Percentiles rank a stretch among this genome's conserved stretches.
These are phyloP conservation scores for Arabidopsis arenosa DNA, from an alignment of 345 rosid genomes.

Conservation along the genomic window DNA sequence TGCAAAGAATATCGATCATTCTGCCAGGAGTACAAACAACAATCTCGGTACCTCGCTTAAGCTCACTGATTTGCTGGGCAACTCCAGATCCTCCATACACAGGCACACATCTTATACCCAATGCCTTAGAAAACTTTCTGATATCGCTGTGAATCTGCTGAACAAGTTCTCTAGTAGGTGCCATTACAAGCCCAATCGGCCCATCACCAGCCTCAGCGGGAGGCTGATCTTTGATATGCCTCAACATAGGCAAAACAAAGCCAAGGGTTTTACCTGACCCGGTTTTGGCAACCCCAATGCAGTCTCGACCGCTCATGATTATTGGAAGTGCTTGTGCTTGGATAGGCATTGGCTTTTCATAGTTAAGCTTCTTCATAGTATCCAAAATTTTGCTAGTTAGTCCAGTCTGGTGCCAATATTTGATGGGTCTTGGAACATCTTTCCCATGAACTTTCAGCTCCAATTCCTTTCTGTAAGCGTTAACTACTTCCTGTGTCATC, in stretches of 20 bases:
- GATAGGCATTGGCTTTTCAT: conserved; percentile 87
- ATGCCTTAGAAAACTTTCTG: conserved; percentile 64
- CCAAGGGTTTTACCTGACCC: conserved; percentile 95
- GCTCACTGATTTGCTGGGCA: conserved; percentile 88
- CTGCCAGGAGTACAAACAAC: conserved; percentile 93
- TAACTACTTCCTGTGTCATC: conserved; percentile 76
- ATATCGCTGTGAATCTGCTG: conserved; percentile 89
- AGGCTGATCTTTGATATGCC: conserved; percentile 93
- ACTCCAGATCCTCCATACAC: conserved; percentile 94
- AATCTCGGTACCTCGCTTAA: conserved; percentile 86
- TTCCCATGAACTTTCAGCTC: conserved; percentile 88
- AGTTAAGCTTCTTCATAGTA: conserved; percentile 74
- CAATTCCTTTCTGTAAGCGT: conserved; percentile 65
- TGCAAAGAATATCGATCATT: conserved; percentile 91
- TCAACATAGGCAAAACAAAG: conserved; percentile 87
- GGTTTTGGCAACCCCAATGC: conserved; percentile 91
- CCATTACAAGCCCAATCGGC: conserved; percentile 87
- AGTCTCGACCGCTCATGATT: conserved; percentile 93
- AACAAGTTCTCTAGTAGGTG: conserved; percentile 94
- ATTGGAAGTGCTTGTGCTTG: conserved; percentile 86
- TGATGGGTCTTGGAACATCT: conserved; percentile 79
- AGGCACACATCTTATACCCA: conserved; percentile 76
- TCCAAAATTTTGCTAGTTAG: conserved; percentile 76
- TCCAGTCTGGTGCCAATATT: conserved; percentile 92
- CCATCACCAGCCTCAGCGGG: conserved; percentile 89